phyloP scores from a whole-genome alignment of 345 rosid genomes.

The Salix exigua region DNA sequence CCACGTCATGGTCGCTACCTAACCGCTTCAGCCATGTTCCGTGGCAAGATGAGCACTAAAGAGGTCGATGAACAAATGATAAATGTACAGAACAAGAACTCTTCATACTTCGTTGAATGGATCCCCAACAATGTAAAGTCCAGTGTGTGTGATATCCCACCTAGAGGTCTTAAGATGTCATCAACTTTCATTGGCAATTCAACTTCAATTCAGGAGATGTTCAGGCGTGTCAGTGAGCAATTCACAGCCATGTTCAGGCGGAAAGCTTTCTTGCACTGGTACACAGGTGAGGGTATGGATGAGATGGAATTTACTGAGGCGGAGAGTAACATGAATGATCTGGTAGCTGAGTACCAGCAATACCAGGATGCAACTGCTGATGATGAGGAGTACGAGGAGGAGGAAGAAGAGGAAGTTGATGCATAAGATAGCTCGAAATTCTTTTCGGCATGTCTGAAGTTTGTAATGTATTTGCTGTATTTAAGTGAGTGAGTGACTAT shows the following conservation, averaged over 20 bases:
- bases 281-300: constrained; percentile 24
- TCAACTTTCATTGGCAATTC: constrained; percentile 25
- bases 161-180: constrained; percentile 21
- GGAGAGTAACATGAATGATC: constrained; percentile 25
- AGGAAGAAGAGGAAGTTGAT: constrained; percentile 15
- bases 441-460: not conserved
- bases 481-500: constrained; percentile 11
- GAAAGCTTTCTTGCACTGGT: constrained; percentile 28
- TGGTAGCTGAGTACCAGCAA: constrained; percentile 26
- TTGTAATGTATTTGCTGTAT: constrained; percentile 9
- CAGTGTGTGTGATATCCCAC: constrained; percentile 27
- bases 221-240: constrained; percentile 27
- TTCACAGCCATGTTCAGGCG: constrained; percentile 31
- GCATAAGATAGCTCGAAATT: constrained; percentile 1
- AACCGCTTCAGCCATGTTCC: constrained; percentile 29
- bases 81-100: constrained; percentile 28
- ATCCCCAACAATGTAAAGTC: constrained; percentile 25
- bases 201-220: constrained; percentile 25
- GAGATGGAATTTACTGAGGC: constrained; percentile 24
- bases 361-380: constrained; percentile 26
- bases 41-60: constrained; percentile 28
- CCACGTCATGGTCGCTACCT: constrained; percentile 27
- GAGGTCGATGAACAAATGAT: constrained; percentile 29
- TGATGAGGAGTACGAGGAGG: constrained; percentile 20
- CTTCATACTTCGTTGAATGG: constrained; percentile 31